Conservation (phyloP, 2,329 filamentous ascomycete species). For the Cladobotryum protrusum region DNA sequence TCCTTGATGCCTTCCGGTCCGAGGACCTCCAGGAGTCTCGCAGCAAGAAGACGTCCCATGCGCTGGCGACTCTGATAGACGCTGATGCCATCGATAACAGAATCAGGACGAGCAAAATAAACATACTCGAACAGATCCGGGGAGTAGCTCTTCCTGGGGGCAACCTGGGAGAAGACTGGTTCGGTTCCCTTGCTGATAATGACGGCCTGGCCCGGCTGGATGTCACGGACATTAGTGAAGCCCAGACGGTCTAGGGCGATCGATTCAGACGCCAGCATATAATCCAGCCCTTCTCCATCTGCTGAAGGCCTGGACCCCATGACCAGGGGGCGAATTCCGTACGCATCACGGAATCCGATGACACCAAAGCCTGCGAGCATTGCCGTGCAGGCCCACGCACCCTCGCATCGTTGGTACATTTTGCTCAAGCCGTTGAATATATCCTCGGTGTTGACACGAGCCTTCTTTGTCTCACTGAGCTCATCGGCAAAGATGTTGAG, state of each 20-base stretch:
- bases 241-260: conserved; percentile 77
- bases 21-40: conserved; percentile 61
- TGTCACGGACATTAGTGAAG: conserved; percentile 69
- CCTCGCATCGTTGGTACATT: not conserved
- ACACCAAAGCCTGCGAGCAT: not conserved
- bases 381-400: not conserved
- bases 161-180: conserved; percentile 71
- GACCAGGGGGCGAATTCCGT: conserved; percentile 77
- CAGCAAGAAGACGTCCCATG: conserved; percentile 78
- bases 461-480: conserved; percentile 73
- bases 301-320: conserved; percentile 67
- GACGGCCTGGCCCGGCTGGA: conserved; percentile 77
- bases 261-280: conserved; percentile 87
- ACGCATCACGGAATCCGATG: conserved; percentile 2
- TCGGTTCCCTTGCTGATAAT: conserved; percentile 72
- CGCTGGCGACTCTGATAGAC: conserved; percentile 77
- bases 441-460: conserved; percentile 71
- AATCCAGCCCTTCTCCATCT: conserved; percentile 62
- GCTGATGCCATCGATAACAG: conserved; percentile 79
- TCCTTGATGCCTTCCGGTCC: conserved; percentile 63
- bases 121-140: conserved; percentile 80
- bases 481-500: conserved; percentile 84
- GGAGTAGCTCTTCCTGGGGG: conserved; percentile 60
- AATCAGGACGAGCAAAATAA: conserved; percentile 80
- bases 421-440: conserved; percentile 65